phyloP scores from a whole-genome alignment of 176 grass and related monocot species.

The Oryza meridionalis region DNA sequence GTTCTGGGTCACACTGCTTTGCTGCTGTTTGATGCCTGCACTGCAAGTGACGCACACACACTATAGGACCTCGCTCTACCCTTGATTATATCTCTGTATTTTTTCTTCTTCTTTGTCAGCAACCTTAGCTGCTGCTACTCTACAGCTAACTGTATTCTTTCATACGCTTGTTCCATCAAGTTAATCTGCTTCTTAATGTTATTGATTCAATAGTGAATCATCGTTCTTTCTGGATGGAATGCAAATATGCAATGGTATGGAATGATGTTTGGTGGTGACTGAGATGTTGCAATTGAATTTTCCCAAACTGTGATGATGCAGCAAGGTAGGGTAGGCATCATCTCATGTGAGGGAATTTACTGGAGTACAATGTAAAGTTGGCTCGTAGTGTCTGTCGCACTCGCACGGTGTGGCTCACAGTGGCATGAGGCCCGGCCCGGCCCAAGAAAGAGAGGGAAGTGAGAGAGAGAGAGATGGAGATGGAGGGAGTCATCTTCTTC shows the following conservation, averaged over 20 bases:
- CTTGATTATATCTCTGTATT: conserved; percentile 27
- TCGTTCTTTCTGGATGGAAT: conserved; percentile 12
- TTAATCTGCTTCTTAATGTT: conserved; percentile 18
- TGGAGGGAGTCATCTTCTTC: too few relatives aligned
- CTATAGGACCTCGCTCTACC: conserved; percentile 41
- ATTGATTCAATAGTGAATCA: conserved; percentile 12
- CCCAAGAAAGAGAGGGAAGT: too few relatives aligned
- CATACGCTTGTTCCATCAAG: conserved; percentile 37
- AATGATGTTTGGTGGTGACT: neutral
- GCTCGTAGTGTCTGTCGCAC: too few relatives aligned
- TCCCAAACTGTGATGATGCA: neutral
- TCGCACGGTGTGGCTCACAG: too few relatives aligned
- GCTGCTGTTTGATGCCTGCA: conserved; percentile 47
- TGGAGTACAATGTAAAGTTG: too few relatives aligned
- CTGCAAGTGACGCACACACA: conserved; percentile 28
- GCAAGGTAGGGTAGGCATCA: too few relatives aligned
- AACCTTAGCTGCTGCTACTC: conserved; percentile 34
- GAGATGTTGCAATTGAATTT: neutral
- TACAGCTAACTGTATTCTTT: conserved; percentile 59
- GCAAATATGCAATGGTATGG: neutral
- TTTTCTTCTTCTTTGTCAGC: conserved; percentile 1
- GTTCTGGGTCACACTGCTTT: conserved; percentile 44
- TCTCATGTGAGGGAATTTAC: too few relatives aligned
- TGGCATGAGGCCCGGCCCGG: too few relatives aligned
- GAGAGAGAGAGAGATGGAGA: too few relatives aligned